Base-by-base conservation (phyloP, 768 basidiomycete species). In the Podaxis rugospora region DNA sequence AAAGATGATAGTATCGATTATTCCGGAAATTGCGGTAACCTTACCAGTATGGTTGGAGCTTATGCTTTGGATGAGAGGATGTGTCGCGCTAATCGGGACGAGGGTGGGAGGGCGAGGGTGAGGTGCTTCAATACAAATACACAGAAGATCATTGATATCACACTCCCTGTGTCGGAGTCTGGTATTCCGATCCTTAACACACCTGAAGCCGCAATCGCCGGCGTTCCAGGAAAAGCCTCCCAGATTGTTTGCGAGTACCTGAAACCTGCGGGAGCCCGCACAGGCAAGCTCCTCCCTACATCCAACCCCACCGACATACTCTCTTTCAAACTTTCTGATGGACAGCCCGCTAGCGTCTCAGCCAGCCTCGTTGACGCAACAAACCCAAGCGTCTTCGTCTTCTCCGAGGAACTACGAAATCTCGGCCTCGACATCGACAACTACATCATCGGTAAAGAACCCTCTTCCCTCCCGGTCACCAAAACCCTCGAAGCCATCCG, bases 1-100 rank as follows among this genome's bases (percentile, higher is more conserved):
- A 77, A 80, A 11, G 87, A 90, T 68, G 67, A 71, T 55, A 73
- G 64, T 16, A 74, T 92, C 36, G 90, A 92, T 71, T 83, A 83
- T 64, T 83, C 84, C 1, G 88, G 89, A 6, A 91, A 90, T 68
- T 92, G 89, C 64, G 89, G 88, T 3, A 92, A 92, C 70, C 75
- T 90, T 40, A 84, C 87, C 0, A 84, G 81, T 66, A 85, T 90
- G 80, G 78, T 90, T 37, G 89, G 90, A 21, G 83, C 84, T 2
- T 92, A 84, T 68, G 89, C 89, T 0, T 70, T 87, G 9, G 89
- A 91, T 68, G 83, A 86, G 65, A 84, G 81, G 1, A 75, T 88
- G 21, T 84, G 80, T 63, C 55, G 28, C 61, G 67, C 63, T 18
- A 63, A 64, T 39, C 59, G 55, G 18, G 62, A 68, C 4, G 58